Percentiles rank a stretch among this genome's conserved stretches.
These are phyloP conservation scores for Arabidopsis suecica DNA, from an alignment of 345 rosid genomes.

Conservation along the genomic window DNA sequence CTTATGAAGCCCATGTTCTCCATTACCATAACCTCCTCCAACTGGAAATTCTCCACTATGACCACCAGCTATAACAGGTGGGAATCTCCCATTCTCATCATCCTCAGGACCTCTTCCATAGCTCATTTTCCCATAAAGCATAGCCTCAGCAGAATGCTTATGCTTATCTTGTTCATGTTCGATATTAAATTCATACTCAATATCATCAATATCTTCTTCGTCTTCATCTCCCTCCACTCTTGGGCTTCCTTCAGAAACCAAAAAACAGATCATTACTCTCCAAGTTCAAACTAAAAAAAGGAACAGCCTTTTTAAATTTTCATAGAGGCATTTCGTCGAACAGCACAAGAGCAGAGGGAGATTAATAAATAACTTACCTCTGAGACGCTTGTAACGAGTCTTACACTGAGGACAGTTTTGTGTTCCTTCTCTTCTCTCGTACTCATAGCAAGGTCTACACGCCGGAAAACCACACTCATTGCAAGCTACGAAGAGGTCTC, in stretches of 20 bases:
- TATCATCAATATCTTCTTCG: conserved; percentile 93
- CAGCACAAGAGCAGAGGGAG: conserved; percentile 3
- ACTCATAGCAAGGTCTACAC: conserved; percentile 96
- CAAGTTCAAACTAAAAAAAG: background rate
- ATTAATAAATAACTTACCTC: conserved; percentile 51
- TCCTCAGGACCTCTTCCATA: conserved; percentile 95
- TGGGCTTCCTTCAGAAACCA: conserved; percentile 64
- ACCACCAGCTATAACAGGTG: conserved; percentile 62
- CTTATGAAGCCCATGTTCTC: conserved; percentile 82
- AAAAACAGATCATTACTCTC: background rate
- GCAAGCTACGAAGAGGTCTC: conserved; percentile 96
- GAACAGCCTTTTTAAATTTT: background rate
- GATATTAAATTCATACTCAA: conserved; percentile 90
- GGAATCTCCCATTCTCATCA: conserved; percentile 75
- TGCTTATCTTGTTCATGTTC: conserved; percentile 77
- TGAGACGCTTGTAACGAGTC: conserved; percentile 95
- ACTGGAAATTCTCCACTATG: conserved; percentile 89
- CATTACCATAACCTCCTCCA: conserved; percentile 66
- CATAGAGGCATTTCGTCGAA: conserved; percentile 30
- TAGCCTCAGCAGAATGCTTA: conserved; percentile 70
- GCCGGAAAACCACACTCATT: conserved; percentile 97
- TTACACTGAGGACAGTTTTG: conserved; percentile 94
- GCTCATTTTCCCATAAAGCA: conserved; percentile 97
- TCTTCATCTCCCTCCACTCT: conserved; percentile 97
- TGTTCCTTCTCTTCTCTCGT: conserved; percentile 93